Base-by-base conservation (phyloP, 2,329 filamentous ascomycete genomes). In the Aspergillus thermomutatus region DNA sequence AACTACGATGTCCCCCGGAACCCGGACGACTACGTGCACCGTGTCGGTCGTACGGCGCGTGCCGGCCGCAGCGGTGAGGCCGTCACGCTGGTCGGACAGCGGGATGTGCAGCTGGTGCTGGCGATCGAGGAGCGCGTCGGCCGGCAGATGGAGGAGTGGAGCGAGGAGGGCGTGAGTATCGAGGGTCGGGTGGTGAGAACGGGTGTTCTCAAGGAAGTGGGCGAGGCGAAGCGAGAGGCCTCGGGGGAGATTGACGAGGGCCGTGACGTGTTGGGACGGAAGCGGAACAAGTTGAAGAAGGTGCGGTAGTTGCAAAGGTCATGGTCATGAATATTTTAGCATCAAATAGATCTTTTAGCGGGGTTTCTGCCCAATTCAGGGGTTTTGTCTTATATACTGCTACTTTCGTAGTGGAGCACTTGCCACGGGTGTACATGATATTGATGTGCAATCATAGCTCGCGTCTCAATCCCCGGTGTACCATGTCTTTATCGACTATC, bases 1-100 rank as follows among this genome's bases (percentile, higher is more conserved):
- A 97, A 99, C 76, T 99, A 92, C 75, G 94, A 99, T 71, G 86
- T 99, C 0, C 94, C 94, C 0, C 87, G 93, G n/a, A 91, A 97
- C 70, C 91, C 93, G 3, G 92, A 97, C 72, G 93, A 97, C 75
- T 99, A 99, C 73, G 94, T 99, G 63, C 94, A 99, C 78, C 87
- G 94, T 11, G 93, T 97, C 51, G 94, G 94, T 72, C 88, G 94
- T 76, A 99, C 94, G 11, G 94, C 94, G 3, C 87, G 94, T 83
- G 94, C 94, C 0, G 94, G 94, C 0, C 84, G 92, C 47, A 82
- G 81, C 53, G 94, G 94, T 67, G 88, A 92, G 62, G 87, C 89
- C 4, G 86, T 97, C 17, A 96, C 91, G 2, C 85, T 99, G 65
- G 88, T 99, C 2, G 93, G 94, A 2, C 93, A 97, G 80, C 83